Evolutionary conservation across 2,329 filamentous ascomycete genomes (phyloP).

Genomic region (Gnomoniopsis smithogilvyi): DNA sequence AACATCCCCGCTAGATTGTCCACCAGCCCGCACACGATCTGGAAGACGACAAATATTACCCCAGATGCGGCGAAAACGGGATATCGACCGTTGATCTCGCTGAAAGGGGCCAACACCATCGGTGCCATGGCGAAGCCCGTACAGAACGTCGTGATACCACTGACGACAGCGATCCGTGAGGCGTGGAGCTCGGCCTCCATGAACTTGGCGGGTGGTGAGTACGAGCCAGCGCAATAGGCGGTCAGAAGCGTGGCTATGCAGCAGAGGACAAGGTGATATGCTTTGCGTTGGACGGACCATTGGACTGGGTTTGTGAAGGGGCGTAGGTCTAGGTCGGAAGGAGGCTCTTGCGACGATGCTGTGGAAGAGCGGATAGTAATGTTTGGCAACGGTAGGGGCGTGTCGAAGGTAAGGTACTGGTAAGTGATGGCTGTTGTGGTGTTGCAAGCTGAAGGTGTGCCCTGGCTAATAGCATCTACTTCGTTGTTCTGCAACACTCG

Average conservation of each 20-base stretch:
- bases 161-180: constrained; percentile 61
- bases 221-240: constrained; percentile 78
- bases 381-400: constrained; percentile 43
- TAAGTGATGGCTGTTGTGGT: constrained; percentile 40
- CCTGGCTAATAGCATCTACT: background rate
- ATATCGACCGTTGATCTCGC: constrained; percentile 81
- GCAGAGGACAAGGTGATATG: constrained; percentile 67
- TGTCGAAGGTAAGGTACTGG: constrained; percentile 61
- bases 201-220: constrained; percentile 65
- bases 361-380: constrained; percentile 28
- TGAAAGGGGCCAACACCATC: constrained; percentile 85
- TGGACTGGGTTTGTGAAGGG: constrained; percentile 67
- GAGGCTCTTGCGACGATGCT: constrained; percentile 35
- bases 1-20: constrained; percentile 70
- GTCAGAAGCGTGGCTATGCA: constrained; percentile 74
- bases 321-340: constrained; percentile 61
- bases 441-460: background rate
- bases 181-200: constrained; percentile 66
- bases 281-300: constrained; percentile 70
- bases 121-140: constrained; percentile 77
- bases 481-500: background rate
- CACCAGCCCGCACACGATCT: constrained; percentile 71
- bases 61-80: constrained; percentile 78
- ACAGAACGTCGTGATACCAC: constrained; percentile 81
- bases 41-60: constrained; percentile 65